Conservation (phyloP, 2,329 filamentous ascomycete genomes). For the Cadophora luteo-olivacea region DNA sequence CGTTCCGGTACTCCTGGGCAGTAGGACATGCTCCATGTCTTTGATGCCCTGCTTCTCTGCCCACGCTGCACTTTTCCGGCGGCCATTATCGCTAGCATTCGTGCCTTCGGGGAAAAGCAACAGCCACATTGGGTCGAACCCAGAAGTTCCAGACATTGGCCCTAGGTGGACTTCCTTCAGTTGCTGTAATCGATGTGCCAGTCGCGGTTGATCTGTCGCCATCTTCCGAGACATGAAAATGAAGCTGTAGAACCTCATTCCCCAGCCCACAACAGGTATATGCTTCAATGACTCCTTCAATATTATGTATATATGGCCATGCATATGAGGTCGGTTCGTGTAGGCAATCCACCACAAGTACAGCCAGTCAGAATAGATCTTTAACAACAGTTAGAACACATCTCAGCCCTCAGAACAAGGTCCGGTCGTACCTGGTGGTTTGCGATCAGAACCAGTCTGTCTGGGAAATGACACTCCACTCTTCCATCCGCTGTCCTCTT, state of each 20-base stretch:
- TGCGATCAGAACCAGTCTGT: constrained; percentile 82
- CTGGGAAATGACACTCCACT: constrained; percentile 80
- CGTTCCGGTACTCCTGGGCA: constrained; percentile 82
- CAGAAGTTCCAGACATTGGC: constrained; percentile 58
- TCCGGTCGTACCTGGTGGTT: constrained; percentile 73
- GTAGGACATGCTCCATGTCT: constrained; percentile 75
- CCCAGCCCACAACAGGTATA: constrained; percentile 79
- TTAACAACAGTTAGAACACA: neutral
- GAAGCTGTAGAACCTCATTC: constrained; percentile 87
- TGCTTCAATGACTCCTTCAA: constrained; percentile 86
- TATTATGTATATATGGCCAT: constrained; percentile 89
- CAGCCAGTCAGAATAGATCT: constrained; percentile 89
- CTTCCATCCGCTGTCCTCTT: constrained; percentile 72
- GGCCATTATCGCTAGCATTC: constrained; percentile 75
- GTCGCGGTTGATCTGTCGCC: constrained; percentile 77
- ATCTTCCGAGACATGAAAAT: constrained; percentile 93
- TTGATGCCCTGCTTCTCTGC: constrained; percentile 76
- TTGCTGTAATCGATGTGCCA: constrained; percentile 75
- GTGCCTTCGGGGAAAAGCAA: constrained; percentile 89
- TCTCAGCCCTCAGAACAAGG: neutral
- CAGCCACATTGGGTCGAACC: constrained; percentile 85
- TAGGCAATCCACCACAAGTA: constrained; percentile 97
- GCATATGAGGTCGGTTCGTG: constrained; percentile 74
- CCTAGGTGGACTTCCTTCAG: constrained; percentile 64
- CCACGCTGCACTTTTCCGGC: constrained; percentile 75